These are phyloP conservation scores for Buxus sempervirens DNA, from an alignment of 164 flowering plant species.

Conservation along the genomic window DNA sequence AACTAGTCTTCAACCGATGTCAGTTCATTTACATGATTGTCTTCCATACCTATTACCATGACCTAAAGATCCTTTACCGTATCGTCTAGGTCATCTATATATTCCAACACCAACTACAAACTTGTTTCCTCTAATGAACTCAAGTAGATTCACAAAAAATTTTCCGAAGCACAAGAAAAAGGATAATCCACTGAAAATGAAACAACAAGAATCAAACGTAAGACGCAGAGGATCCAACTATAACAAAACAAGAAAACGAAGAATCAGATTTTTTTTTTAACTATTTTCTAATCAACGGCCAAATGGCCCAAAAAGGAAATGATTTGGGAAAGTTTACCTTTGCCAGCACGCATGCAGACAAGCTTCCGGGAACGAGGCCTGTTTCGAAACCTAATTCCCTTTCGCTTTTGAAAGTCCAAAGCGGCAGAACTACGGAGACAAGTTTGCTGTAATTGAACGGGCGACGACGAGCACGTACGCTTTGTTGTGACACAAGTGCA, in stretches of 20 bases:
- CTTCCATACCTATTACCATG: too few species aligned
- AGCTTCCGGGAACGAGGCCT: not conserved
- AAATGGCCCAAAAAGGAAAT: not conserved
- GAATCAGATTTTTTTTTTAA: too few species aligned
- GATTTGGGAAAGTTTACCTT: not conserved
- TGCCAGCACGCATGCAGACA: not conserved
- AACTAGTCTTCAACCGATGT: too few species aligned
- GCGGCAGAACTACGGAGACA: not conserved
- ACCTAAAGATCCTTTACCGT: too few species aligned
- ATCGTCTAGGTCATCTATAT: too few species aligned
- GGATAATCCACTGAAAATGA: not conserved
- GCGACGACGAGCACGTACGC: slow-evolving; percentile 11
- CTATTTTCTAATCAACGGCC: not conserved
- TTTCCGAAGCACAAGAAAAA: too few species aligned
- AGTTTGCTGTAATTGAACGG: not conserved
- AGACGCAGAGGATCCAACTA: not conserved
- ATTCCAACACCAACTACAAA: too few species aligned
- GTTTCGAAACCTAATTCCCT: not conserved
- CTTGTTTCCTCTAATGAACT: too few species aligned
- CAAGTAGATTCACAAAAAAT: too few species aligned
- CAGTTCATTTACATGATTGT: too few species aligned
- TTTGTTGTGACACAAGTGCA: slow-evolving; percentile 10
- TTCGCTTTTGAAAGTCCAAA: not conserved
- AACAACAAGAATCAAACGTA: not conserved
- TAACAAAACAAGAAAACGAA: not conserved